Evolutionary conservation across 495 filamentous ascomycete species (phyloP).

Genomic region (Lophium mytilinum): DNA sequence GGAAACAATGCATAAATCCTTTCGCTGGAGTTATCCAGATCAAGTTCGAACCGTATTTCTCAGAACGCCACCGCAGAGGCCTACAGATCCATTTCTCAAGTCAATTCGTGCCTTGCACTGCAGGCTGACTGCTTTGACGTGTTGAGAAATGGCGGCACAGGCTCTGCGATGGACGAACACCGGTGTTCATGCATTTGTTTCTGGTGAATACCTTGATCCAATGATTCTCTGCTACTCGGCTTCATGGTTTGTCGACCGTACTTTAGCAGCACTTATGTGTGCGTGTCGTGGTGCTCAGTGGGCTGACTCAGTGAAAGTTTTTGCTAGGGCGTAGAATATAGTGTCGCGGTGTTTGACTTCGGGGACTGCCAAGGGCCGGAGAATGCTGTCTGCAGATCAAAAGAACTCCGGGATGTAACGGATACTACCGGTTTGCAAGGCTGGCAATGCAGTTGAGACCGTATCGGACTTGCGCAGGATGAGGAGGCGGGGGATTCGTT

Average conservation of each 20-base stretch:
- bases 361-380: too few species aligned
- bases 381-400: too few species aligned
- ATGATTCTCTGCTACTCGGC: conserved; percentile 22
- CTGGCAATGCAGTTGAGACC: too few species aligned
- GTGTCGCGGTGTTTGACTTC: too few species aligned
- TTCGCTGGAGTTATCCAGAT: conserved; percentile 30
- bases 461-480: too few species aligned
- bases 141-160: conserved; percentile 1
- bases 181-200: conserved; percentile 27
- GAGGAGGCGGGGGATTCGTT: too few species aligned
- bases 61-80: conserved; percentile 17
- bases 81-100: background rate
- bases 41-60: conserved; percentile 32
- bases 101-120: background rate
- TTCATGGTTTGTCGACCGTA: conserved; percentile 22
- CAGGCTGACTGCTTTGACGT: background rate
- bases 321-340: too few species aligned
- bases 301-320: too few species aligned
- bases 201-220: conserved; percentile 26
- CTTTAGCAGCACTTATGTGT: conserved; percentile 2
- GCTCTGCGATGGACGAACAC: conserved; percentile 14
- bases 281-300: background rate
- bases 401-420: too few species aligned
- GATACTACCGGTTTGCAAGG: too few species aligned
- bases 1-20: conserved; percentile 25